These are phyloP conservation scores for Phanerochaete sordida DNA, from an alignment of 768 basidiomycete genomes.

Conservation along the genomic window DNA sequence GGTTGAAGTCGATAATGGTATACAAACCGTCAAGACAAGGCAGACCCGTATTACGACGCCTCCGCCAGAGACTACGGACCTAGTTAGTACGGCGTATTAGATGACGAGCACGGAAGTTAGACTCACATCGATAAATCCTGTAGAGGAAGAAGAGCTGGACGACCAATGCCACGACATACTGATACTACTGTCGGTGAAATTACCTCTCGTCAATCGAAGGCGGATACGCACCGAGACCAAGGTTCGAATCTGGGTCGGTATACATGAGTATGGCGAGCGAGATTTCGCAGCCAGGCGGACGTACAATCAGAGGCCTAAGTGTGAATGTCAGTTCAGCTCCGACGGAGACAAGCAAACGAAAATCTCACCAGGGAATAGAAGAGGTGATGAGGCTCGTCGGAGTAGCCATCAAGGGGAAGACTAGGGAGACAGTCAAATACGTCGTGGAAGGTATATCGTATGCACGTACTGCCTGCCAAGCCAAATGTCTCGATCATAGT, in stretches of 20 bases:
- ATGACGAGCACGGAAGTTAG: neutral
- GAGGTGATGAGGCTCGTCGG: neutral
- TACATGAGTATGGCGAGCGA: too few species aligned
- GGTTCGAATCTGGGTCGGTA: neutral
- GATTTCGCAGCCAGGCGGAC: too few species aligned
- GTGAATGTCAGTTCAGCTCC: too few species aligned
- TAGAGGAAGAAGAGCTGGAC: neutral
- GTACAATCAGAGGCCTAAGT: too few species aligned
- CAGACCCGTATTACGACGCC: neutral
- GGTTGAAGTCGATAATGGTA: too few species aligned
- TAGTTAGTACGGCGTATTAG: too few species aligned
- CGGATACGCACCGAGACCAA: neutral
- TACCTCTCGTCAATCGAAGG: too few species aligned
- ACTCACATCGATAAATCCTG: neutral
- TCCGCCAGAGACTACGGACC: neutral
- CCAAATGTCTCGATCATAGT: neutral
- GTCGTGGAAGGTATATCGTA: neutral
- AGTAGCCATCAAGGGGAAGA: neutral
- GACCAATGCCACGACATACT: neutral
- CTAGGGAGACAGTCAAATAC: neutral
- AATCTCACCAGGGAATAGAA: neutral
- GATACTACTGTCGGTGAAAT: neutral
- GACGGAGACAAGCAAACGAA: neutral
- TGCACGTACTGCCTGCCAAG: neutral
- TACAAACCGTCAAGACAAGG: neutral